Evolutionary conservation across 2,329 filamentous ascomycete species (phyloP), one percentile per base, ranked within the genome.

Genomic region (Aspergillus puulaauensis): DNA sequence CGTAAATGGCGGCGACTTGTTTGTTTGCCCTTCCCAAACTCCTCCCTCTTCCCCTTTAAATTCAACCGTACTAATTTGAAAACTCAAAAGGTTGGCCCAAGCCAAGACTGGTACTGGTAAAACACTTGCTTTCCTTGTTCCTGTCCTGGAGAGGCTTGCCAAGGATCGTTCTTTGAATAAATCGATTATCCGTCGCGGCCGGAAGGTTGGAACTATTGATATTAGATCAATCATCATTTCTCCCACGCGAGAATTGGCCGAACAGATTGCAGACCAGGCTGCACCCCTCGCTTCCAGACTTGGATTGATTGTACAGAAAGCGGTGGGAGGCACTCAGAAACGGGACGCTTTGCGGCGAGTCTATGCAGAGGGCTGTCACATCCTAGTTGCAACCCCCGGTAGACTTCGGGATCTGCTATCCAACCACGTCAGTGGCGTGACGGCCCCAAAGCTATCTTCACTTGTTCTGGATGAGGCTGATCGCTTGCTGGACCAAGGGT

Each of bases 61-160:
- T 21, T n/a, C 33, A 48, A 47, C 33, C 3, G 75, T 48, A 48
- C 63, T 68, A 53, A 68, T 44, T 35, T 54, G 37, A 31, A 33
- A 56, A 47, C 12, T 52, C 37, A 45, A 60, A 51, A 91, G 89
- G 66, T 83, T 98, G 64, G 95, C 93, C 47, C 95, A 98, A 79
- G 95, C 95, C 59, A 96, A 91, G 78, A 99, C 95, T 8, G 95
- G 95, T 72, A 98, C 95, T 4, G 95, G 95, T 72, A 99, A 99
- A 79, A 99, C 95, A 0, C 79, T 98, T 57, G 95, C 91, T 37
- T 99, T 98, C 80, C 82, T 99, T 23, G 77, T 98, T 6, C 95
- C 95, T 51, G 80, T 92, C 7, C 78, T 98, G 52, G 91, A 97
- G 73, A 87, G 87, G 59, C 90, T 96, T 69, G 79, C 96, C 60